A percentile compares a stretch with the other conserved stretches of the same genome.
Evolutionary conservation across 768 basidiomycete genomes (phyloP).

Genomic region (Boletus reticuloceps): DNA sequence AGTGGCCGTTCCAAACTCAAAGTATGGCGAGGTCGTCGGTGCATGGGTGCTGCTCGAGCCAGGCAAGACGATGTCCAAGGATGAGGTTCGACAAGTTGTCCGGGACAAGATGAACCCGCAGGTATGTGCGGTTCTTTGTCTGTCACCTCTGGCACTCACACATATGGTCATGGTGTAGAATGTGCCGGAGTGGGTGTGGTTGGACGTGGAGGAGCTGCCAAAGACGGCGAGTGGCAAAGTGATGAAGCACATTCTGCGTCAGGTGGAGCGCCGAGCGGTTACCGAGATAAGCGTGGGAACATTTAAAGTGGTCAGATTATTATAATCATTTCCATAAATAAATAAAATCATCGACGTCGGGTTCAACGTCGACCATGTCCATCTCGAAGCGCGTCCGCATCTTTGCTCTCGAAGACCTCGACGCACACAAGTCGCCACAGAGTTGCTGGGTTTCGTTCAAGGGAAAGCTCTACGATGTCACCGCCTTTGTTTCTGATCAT

Average conservation of each 20-base stretch:
- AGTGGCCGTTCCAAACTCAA: constrained; percentile 64
- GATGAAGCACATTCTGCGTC: constrained; percentile 73
- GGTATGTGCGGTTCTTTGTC: constrained; percentile 37
- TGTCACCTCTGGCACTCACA: not conserved
- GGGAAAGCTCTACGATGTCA: constrained; percentile 89
- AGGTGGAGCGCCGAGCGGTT: constrained; percentile 50
- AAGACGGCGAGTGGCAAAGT: constrained; percentile 89
- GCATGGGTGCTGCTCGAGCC: constrained; percentile 66
- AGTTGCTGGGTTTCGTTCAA: constrained; percentile 83
- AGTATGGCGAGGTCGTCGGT: constrained; percentile 78
- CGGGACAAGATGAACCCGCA: constrained; percentile 72
- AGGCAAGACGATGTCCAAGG: constrained; percentile 37
- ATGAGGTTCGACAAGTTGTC: constrained; percentile 55
- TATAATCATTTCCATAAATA: no score
- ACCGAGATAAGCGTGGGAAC: constrained; percentile 15
- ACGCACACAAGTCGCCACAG: constrained; percentile 49
- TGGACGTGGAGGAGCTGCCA: constrained; percentile 66
- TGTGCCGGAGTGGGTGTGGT: constrained; percentile 82
- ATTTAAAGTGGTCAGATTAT: constrained; percentile 7
- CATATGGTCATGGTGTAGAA: constrained; percentile 44
- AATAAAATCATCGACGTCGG: no score
- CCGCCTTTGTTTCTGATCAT: constrained; percentile 80
- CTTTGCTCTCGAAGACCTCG: constrained; percentile 73
- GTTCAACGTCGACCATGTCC: constrained; percentile 44
- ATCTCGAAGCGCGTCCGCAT: constrained; percentile 62